Base-by-base conservation (phyloP, 2,329 filamentous ascomycete genomes). In the Fusarium pseudonygamai region DNA sequence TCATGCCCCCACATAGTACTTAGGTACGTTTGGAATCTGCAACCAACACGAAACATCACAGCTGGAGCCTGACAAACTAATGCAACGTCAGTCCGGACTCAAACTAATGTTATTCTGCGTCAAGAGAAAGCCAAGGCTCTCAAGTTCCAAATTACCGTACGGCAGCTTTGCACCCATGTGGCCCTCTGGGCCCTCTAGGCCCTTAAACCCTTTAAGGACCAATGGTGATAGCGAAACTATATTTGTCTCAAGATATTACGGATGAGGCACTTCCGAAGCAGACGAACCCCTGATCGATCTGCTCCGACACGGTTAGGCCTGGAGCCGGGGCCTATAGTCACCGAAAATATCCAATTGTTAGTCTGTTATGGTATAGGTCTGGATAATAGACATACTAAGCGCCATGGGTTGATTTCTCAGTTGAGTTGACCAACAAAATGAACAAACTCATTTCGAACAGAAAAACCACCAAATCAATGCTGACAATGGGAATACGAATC, bases 211-310 rank as follows among this genome's bases (percentile, higher is more conserved):
- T 47, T 32, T 50, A 55, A 26, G 34, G 47, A 46, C 59, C 39
- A 72, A 64, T 47, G 61, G 28, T 52, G 58, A 37, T 34, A 36
- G 60, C 67, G 74, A 76, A 77, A 76, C 74, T 60, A 43, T 55
- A 53, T 50, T n/a, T 49, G 74, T 76, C 72, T 76, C 74, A 69
- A 55, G 52, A 58, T 40, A 63, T 28, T 42, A 52, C 74, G 70
- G 71, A 63, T 77, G 70, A 74, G 56, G 72, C 74, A 74, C 74
- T 65, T 76, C 74, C 74, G 72, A 73, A 30, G 47, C 67, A 65
- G 32, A 49, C 40, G 30, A 20, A 47, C 71, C 65, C 67, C 67
- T 72, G 49, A 45, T 63, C 42, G 52, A 60, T 39, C 57, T 59
- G 53, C 58, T 58, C 49, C 59, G 53, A 61, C 61, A 60, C 57